These are phyloP conservation scores for Saccharomycopsis fermentans DNA, from an alignment of 805 yeast species.

Conservation along the genomic window DNA sequence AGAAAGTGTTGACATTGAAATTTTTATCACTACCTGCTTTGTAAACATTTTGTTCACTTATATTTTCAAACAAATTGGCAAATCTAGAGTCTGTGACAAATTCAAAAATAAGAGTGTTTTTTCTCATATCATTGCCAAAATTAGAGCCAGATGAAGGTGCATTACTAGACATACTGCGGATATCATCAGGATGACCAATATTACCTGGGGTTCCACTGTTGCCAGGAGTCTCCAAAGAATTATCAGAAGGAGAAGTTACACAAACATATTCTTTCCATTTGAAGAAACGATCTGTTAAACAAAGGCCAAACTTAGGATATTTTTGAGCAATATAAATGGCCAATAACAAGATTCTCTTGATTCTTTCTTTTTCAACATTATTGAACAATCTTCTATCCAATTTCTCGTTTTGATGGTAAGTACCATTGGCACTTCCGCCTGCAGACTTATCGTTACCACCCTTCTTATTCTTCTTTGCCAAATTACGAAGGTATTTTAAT, in stretches of 20 bases:
- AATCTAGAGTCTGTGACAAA: slow-evolving; percentile 32
- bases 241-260: slow-evolving; percentile 17
- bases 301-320: slow-evolving; percentile 42
- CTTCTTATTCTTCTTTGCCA: neutral
- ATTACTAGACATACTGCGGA: neutral
- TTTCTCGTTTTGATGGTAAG: slow-evolving; percentile 5
- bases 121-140: slow-evolving; percentile 4
- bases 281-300: slow-evolving; percentile 37
- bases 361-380: slow-evolving; percentile 39
- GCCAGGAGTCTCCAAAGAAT: neutral
- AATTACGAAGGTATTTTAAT: slow-evolving; percentile 1
- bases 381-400: slow-evolving; percentile 16
- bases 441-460: neutral
- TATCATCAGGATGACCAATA: slow-evolving; percentile 15
- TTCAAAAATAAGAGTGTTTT: slow-evolving; percentile 14
- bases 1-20: slow-evolving; percentile 14
- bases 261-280: slow-evolving; percentile 23
- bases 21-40: neutral
- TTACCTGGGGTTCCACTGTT: neutral
- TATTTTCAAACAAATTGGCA: slow-evolving; percentile 30
- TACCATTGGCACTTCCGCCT: neutral
- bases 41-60: slow-evolving; percentile 26
- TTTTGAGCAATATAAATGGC: slow-evolving; percentile 42
- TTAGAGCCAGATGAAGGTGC: neutral
- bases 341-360: slow-evolving; percentile 40